Evolutionary conservation across 169 alveolate species (phyloP).

Genomic region (Fabrea salina): DNA sequence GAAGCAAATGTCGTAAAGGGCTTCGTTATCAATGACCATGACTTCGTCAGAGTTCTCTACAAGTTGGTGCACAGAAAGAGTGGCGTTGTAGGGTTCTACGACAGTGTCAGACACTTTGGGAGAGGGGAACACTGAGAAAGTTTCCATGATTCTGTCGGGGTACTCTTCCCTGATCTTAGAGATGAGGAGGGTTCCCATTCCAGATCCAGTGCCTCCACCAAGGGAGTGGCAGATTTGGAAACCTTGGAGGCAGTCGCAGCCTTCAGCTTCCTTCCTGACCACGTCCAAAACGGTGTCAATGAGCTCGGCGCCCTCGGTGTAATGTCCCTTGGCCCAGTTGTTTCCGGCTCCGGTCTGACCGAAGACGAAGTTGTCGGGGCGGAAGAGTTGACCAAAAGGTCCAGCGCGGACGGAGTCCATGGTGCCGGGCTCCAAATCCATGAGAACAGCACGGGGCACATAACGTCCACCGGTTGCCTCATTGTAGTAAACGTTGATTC

Average conservation of each 20-base stretch:
- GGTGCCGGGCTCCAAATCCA: conserved; percentile 99
- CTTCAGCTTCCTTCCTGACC: conserved; percentile 98
- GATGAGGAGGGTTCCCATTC: conserved; percentile 97
- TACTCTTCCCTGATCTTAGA: conserved; percentile 97
- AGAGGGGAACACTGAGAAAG: conserved; percentile 97
- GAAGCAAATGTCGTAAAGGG: conserved; percentile 98
- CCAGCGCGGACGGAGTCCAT: conserved; percentile 99
- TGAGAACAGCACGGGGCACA: conserved; percentile 97
- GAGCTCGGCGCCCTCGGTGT: conserved; percentile 99
- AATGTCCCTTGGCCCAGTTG: conserved; percentile 99
- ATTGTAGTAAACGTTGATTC: conserved; percentile 90
- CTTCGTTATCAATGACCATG: conserved; percentile 98
- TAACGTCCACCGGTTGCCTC: conserved; percentile 98
- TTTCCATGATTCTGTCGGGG: conserved; percentile 98
- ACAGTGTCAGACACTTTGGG: conserved; percentile 99
- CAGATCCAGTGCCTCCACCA: conserved; percentile 99
- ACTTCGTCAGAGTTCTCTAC: conserved; percentile 98
- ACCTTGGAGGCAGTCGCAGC: conserved; percentile 98
- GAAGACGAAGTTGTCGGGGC: conserved; percentile 98
- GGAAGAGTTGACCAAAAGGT: conserved; percentile 95
- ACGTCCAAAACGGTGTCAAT: conserved; percentile 97
- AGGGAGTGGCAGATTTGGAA: conserved; percentile 97
- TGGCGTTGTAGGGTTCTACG: conserved; percentile 98
- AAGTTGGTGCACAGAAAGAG: conserved; percentile 96
- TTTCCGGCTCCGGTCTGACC: conserved; percentile 99